Conservation (phyloP, 371 early-diverging fungal genomes). For the Syncephalis plumigaleata region DNA sequence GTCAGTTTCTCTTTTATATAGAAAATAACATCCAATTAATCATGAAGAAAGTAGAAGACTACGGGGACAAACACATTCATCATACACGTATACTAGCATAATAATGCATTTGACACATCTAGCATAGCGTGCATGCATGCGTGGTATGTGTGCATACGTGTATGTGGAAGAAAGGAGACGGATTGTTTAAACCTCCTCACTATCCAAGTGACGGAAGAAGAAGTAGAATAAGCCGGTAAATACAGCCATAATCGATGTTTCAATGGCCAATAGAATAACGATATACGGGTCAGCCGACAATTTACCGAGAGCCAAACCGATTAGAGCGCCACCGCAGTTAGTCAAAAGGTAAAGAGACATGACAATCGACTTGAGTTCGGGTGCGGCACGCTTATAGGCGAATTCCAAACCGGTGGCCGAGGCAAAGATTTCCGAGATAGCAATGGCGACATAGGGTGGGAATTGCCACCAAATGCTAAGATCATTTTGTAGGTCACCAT, state of each 20-base stretch:
- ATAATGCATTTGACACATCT: too few relatives aligned
- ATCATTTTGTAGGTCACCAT: conserved; percentile 13
- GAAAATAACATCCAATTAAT: too few relatives aligned
- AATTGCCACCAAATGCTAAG: conserved; percentile 47
- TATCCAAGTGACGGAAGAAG: conserved; percentile 12
- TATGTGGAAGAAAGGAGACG: too few relatives aligned
- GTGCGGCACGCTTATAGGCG: conserved; percentile 58
- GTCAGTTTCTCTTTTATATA: too few relatives aligned
- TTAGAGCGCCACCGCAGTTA: conserved; percentile 40
- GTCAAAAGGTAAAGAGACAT: conserved; percentile 53
- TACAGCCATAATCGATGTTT: conserved; percentile 23
- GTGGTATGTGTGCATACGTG: too few relatives aligned
- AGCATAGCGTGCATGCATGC: too few relatives aligned
- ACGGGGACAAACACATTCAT: too few relatives aligned
- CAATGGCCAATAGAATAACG: conserved; percentile 38
- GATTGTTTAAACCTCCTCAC: conserved; percentile 1
- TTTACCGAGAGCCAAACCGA: conserved; percentile 43
- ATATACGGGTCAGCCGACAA: conserved; percentile 48
- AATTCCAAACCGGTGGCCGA: conserved; percentile 62
- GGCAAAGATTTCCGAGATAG: conserved; percentile 32
- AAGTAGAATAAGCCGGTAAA: conserved; percentile 17
- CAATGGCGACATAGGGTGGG: conserved; percentile 43
- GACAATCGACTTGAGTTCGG: conserved; percentile 54
- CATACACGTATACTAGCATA: too few relatives aligned
- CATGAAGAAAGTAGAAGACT: too few relatives aligned